phyloP scores from a whole-genome alignment of 331 rosid species.

The Quercus tomentella region DNA sequence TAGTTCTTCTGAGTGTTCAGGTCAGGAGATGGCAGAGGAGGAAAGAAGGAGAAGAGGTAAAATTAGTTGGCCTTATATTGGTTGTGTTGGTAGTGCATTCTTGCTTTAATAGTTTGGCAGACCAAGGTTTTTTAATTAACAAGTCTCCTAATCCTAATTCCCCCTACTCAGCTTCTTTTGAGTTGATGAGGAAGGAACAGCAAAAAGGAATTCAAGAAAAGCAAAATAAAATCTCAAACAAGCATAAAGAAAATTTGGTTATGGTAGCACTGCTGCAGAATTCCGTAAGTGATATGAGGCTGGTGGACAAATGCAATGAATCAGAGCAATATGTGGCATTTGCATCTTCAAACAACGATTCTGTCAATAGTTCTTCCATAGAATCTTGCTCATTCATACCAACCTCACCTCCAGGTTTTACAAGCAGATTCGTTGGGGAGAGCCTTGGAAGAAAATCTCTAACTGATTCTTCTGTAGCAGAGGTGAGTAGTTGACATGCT shows the following conservation, averaged over 20 bases:
- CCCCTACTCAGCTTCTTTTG: neutral
- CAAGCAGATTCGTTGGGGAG: neutral
- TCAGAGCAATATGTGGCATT: neutral
- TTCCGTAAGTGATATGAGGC: neutral
- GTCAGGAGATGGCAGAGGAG: slow-evolving; percentile 10
- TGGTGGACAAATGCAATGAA: neutral
- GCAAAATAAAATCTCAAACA: neutral
- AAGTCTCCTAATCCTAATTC: neutral
- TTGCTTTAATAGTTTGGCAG: slow-evolving; percentile 2
- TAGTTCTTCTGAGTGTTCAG: slow-evolving; percentile 18
- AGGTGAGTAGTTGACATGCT: neutral
- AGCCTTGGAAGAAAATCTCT: neutral
- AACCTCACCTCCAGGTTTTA: neutral
- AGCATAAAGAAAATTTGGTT: slow-evolving; percentile 1
- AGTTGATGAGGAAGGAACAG: slow-evolving; percentile 1
- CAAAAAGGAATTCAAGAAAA: neutral
- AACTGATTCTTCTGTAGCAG: neutral
- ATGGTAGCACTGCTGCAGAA: neutral
- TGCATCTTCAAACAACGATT: slow-evolving; percentile 6
- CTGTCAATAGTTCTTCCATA: neutral
- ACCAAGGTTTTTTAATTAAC: neutral
- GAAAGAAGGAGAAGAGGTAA: slow-evolving; percentile 21
- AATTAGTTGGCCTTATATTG: neutral
- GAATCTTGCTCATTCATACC: neutral
- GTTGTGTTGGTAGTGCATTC: neutral